Percentiles rank a stretch among this genome's conserved stretches.
These are phyloP conservation scores for Colletotrichum tanaceti DNA, from an alignment of 2,329 filamentous ascomycete species.

Conservation along the genomic window DNA sequence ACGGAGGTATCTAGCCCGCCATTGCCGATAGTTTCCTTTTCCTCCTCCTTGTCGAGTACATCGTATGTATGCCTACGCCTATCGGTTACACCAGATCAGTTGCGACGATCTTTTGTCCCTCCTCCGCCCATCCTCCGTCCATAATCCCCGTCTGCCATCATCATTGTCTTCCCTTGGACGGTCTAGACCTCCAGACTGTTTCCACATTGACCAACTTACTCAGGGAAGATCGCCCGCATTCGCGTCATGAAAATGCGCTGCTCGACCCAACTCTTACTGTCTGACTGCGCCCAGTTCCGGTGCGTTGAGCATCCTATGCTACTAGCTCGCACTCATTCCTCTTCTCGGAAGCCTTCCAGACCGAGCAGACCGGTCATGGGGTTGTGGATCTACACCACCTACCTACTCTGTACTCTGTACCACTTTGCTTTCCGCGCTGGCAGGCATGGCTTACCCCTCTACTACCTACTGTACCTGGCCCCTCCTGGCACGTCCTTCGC, in stretches of 20 bases:
- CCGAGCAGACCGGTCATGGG: conserved; percentile 18
- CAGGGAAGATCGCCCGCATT: conserved; percentile 19
- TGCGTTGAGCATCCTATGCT: conserved; percentile 3
- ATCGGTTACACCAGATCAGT: conserved; percentile 4
- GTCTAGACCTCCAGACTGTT: conserved; percentile 30
- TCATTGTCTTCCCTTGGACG: conserved; percentile 10
- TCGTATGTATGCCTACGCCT: background rate
- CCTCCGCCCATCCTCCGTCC: background rate
- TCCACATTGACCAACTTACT: conserved; percentile 36
- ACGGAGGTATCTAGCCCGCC: background rate
- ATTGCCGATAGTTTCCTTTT: background rate
- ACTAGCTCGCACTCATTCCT: background rate
- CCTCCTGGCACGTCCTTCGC: conserved; percentile 12
- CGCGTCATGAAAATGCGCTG: conserved; percentile 22
- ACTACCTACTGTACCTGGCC: background rate
- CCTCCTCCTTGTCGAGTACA: conserved; percentile 9
- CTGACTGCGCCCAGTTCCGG: conserved; percentile 14
- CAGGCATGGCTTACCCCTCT: conserved; percentile 17
- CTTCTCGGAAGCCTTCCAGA: conserved; percentile 22
- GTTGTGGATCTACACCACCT: conserved; percentile 15
- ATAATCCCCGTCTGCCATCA: conserved; percentile 7
- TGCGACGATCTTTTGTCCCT: conserved; percentile 20
- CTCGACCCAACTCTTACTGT: conserved; percentile 1
- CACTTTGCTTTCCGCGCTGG: conserved; percentile 16
- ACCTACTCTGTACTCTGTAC: too few species aligned